These are phyloP conservation scores for Plasmodiophora brassicae DNA, from an alignment of 208 protist species.

Conservation along the genomic window DNA sequence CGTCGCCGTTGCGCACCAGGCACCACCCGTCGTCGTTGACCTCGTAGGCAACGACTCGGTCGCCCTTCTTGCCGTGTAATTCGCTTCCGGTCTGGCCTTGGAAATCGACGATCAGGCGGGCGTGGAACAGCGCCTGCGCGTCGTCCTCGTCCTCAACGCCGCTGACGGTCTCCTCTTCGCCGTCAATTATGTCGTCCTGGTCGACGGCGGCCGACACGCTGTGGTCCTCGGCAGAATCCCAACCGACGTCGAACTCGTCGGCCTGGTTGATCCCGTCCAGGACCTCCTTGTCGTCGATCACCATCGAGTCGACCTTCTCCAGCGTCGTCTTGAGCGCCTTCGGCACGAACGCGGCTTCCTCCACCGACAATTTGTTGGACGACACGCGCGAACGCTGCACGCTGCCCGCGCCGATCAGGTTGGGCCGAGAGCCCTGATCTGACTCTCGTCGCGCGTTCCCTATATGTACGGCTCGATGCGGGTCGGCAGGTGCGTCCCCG, in stretches of 20 bases:
- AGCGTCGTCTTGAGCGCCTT: neutral
- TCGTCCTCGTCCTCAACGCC: neutral
- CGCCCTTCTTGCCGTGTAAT: neutral
- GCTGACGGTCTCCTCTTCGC: neutral
- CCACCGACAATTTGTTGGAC: neutral
- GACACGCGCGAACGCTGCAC: neutral
- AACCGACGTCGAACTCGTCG: neutral
- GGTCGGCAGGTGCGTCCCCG: neutral
- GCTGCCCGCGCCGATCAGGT: neutral
- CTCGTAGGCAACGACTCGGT: neutral
- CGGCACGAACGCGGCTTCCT: neutral
- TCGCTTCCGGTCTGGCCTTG: neutral
- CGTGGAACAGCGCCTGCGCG: neutral
- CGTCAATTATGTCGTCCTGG: neutral
- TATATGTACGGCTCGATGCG: neutral
- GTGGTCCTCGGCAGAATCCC: neutral
- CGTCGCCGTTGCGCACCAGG: neutral
- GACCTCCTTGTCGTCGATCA: neutral
- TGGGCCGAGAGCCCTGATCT: too few relatives aligned
- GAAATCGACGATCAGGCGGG: neutral
- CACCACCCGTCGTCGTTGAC: constrained; percentile 23
- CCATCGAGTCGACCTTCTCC: neutral
- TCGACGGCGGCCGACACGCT: neutral
- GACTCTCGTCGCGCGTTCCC: too few relatives aligned
- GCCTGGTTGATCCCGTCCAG: neutral